Conservation (phyloP, 2,329 filamentous ascomycete genomes). For the Coniochaeta hoffmannii region DNA sequence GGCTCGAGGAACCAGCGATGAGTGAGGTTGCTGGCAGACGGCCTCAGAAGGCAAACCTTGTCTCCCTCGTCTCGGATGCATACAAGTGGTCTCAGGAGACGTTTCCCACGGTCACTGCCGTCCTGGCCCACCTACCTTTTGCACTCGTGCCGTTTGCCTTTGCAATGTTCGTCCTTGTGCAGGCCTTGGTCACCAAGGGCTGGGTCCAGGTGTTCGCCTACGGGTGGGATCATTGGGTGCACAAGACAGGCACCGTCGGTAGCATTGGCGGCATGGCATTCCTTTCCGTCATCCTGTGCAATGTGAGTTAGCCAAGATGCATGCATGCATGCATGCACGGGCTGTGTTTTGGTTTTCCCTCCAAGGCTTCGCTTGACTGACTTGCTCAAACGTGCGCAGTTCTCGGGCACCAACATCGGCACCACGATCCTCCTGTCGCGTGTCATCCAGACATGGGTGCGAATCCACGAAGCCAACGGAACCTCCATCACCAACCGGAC, state of each 20-base stretch:
- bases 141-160: slow-evolving; percentile 65
- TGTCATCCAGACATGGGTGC: slow-evolving; percentile 61
- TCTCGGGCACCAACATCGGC: slow-evolving; percentile 70
- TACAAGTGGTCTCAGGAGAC: slow-evolving; percentile 60
- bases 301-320: slow-evolving; percentile 41
- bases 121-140: slow-evolving; percentile 58
- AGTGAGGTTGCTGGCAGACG: not conserved
- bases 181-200: slow-evolving; percentile 64
- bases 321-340: not conserved
- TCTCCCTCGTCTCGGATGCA: slow-evolving; percentile 35
- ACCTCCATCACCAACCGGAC: slow-evolving; percentile 52
- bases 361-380: not conserved
- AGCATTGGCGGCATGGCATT: slow-evolving; percentile 68
- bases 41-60: slow-evolving; percentile 35
- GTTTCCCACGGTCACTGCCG: slow-evolving; percentile 61
- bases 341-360: no score
- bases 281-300: slow-evolving; percentile 62
- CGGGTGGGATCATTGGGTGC: slow-evolving; percentile 67
- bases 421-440: slow-evolving; percentile 67
- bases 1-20: slow-evolving; percentile 1
- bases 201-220: slow-evolving; percentile 68
- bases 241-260: slow-evolving; percentile 60
- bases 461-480: slow-evolving; percentile 42
- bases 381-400: slow-evolving; percentile 35
- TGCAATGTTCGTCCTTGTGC: slow-evolving; percentile 68